Base-by-base conservation (phyloP, 2,329 filamentous ascomycete species). In the Epichloe scottii region DNA sequence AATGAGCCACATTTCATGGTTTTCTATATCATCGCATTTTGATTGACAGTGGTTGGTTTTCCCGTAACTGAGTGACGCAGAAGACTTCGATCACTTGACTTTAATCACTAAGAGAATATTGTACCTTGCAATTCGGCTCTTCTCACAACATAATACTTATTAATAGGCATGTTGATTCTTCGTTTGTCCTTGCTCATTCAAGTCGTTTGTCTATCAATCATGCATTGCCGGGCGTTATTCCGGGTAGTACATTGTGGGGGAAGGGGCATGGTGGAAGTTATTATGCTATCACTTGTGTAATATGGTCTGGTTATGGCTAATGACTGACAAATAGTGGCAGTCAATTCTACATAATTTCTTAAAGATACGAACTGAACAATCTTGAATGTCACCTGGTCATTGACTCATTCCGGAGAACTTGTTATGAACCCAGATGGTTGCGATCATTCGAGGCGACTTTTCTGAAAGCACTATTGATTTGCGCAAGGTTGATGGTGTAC, bases 161-260 rank as follows among this genome's bases (percentile, higher is more conserved):
- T 46, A 30, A 37, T 41, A 42, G 14, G 42, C 23, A 15, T 30
- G 37, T 42, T 14, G 14, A 30, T 14, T 38, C 11, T n/a, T 19
- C 4, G 30, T 43, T 17, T 33, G n/a, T 40, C 17, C 11, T 41
- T 34, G 15, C 33, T 37, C 19, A 17, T 33, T 23, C 3, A 45
- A n/a, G 14, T 11, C 17, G 21, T n/a, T 52, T 14, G 19, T 44
- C n/a, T 46, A 42, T 48, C 3, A 7, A 37, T 46, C 34, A 44
- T 46, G 52, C 52, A 53, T 51, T 51, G 49, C 45, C 42, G 33
- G 52, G 52, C 42, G 52, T 53, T 53, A 6, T 46, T 2, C 17
- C 10, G 35, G 45, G 17, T 39, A 17, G 33, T 40, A 21, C 34
- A 45, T 53, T 21, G 19, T 39, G 35, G 30, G 21, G 33, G 17